These are phyloP conservation scores for Trematosphaeria pertusa DNA, from an alignment of 2,329 filamentous ascomycete species.

Conservation along the genomic window DNA sequence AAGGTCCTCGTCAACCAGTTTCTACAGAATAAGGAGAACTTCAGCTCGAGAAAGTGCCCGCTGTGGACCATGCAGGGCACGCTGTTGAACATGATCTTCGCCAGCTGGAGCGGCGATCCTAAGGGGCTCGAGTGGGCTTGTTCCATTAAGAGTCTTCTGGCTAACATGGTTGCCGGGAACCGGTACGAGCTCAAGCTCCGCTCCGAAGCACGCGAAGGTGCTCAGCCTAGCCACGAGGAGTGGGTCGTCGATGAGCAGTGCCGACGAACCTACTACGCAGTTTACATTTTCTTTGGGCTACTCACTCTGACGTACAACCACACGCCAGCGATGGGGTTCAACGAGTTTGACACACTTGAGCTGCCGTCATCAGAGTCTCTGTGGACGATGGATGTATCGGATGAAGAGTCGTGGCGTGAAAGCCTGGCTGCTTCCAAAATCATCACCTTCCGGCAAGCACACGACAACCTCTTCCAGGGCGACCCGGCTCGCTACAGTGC, in stretches of 20 bases:
- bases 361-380: constrained; percentile 92
- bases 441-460: constrained; percentile 90
- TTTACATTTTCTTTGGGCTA: constrained; percentile 98
- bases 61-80: constrained; percentile 99
- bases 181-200: constrained; percentile 95
- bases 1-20: constrained; percentile 98
- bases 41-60: constrained; percentile 96
- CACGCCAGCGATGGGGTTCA: constrained; percentile 96
- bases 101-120: constrained; percentile 97
- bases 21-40: constrained; percentile 97
- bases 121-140: constrained; percentile 99
- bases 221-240: constrained; percentile 78
- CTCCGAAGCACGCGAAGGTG: constrained; percentile 81
- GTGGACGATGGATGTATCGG: constrained; percentile 84
- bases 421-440: constrained; percentile 73
- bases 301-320: constrained; percentile 97
- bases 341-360: constrained; percentile 93
- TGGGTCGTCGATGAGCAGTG: constrained; percentile 98
- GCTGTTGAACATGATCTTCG: constrained; percentile 97
- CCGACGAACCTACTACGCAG: constrained; percentile 94
- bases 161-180: constrained; percentile 98
- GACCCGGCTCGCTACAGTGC: constrained; percentile 91
- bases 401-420: constrained; percentile 86
- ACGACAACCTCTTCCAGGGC: constrained; percentile 94
- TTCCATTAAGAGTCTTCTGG: constrained; percentile 96